phyloP scores from a whole-genome alignment of 306 rosid genomes.

The Arachis stenosperma region DNA sequence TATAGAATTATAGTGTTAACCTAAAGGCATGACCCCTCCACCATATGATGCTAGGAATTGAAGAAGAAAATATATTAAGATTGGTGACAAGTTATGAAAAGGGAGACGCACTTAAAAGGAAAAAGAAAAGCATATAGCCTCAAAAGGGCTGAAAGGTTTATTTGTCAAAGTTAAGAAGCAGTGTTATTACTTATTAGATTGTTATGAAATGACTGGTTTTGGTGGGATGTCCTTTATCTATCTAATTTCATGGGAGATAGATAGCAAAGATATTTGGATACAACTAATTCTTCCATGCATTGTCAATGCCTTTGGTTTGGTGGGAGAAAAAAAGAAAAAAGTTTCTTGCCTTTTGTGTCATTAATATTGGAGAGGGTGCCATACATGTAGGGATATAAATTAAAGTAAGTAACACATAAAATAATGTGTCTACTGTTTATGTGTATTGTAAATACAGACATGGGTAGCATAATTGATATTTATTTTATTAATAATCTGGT shows the following conservation, averaged over 20 bases:
- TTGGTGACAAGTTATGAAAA: slow-evolving; percentile 48
- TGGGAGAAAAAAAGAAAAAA: slow-evolving; percentile 39
- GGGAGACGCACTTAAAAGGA: slow-evolving; percentile 54
- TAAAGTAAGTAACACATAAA: too few species aligned
- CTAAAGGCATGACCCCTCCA: slow-evolving; percentile 42
- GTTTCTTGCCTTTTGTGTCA: slow-evolving; percentile 49
- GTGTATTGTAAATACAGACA: neutral
- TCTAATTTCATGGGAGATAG: slow-evolving; percentile 29
- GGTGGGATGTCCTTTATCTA: slow-evolving; percentile 58
- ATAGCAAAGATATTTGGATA: slow-evolving; percentile 36
- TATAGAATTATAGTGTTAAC: slow-evolving; percentile 11
- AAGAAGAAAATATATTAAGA: slow-evolving; percentile 37
- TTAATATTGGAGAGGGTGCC: slow-evolving; percentile 37
- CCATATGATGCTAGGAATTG: slow-evolving; percentile 24
- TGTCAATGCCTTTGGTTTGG: slow-evolving; percentile 49
- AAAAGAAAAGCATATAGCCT: slow-evolving; percentile 38
- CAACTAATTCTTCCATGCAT: slow-evolving; percentile 49
- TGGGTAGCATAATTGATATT: too few species aligned
- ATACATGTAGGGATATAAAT: slow-evolving; percentile 7
- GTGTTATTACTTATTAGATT: neutral
- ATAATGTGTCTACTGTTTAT: too few species aligned
- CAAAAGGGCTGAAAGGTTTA: slow-evolving; percentile 87
- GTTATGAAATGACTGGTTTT: slow-evolving; percentile 58
- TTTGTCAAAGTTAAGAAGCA: slow-evolving; percentile 45
- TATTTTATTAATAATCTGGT: too few species aligned